Conservation (phyloP, 1,284 basidiomycete genomes). For the Hemileia vastatrix region DNA sequence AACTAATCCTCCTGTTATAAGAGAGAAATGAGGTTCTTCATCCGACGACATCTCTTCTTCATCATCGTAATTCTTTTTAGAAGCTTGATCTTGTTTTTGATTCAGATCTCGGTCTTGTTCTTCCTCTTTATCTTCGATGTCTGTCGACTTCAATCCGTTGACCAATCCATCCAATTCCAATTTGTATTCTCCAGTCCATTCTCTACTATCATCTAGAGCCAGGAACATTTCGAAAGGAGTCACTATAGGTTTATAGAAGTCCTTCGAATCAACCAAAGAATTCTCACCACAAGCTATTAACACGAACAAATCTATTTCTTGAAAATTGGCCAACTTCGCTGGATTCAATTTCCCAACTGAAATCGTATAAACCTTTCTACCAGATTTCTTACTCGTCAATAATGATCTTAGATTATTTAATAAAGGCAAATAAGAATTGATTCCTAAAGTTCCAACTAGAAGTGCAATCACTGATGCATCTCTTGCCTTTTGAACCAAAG, state of each 20-base stretch:
- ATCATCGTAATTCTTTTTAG: constrained; percentile 19
- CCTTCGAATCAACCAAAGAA: constrained; percentile 77
- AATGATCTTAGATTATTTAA: constrained; percentile 63
- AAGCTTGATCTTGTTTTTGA: not conserved
- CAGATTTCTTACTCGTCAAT: constrained; percentile 65
- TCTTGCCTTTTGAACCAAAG: constrained; percentile 73
- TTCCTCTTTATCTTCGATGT: constrained; percentile 39
- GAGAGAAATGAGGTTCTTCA: not conserved
- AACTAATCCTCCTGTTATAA: constrained; percentile 24
- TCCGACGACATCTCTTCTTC: too few relatives aligned
- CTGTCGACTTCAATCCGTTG: too few relatives aligned
- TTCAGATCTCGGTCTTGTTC: constrained; percentile 25
- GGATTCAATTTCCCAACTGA: constrained; percentile 93
- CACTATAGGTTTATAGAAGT: constrained; percentile 80
- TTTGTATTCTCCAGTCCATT: constrained; percentile 70
- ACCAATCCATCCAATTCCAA: constrained; percentile 69
- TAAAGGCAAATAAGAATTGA: constrained; percentile 75
- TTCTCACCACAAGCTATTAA: constrained; percentile 92
- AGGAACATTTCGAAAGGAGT: constrained; percentile 88
- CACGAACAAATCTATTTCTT: constrained; percentile 92
- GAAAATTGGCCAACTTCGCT: constrained; percentile 88
- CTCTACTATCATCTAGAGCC: constrained; percentile 55
- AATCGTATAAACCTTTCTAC: constrained; percentile 62
- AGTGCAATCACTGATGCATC: constrained; percentile 92
- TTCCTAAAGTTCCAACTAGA: constrained; percentile 85